These are phyloP conservation scores for Gonapodya prolifera DNA, from an alignment of 192 early-diverging fungal species.

Conservation along the genomic window DNA sequence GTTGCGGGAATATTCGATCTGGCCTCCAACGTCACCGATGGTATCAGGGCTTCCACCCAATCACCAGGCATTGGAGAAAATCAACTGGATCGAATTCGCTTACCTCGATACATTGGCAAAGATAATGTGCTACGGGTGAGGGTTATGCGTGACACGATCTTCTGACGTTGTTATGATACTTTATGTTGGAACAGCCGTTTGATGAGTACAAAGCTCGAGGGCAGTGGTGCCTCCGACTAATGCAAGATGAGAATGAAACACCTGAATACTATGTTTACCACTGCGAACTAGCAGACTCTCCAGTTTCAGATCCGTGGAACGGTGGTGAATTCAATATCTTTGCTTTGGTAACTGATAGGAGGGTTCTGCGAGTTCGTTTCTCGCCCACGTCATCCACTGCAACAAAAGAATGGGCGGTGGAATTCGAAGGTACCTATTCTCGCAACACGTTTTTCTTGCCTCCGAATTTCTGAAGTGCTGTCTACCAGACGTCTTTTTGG, in stretches of 20 bases:
- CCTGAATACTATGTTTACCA: not conserved
- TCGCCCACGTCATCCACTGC: not conserved
- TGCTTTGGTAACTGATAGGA: not conserved
- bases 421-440: not conserved
- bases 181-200: not conserved
- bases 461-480: not conserved
- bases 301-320: not conserved
- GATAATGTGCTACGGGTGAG: constrained; percentile 68
- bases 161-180: not conserved
- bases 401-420: not conserved
- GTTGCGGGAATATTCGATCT: constrained; percentile 91
- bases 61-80: not conserved
- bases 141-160: not conserved
- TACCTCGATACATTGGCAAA: constrained; percentile 71
- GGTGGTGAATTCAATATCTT: not conserved
- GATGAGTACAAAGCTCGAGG: not conserved
- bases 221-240: not conserved
- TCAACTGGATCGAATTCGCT: constrained; percentile 65
- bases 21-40: constrained; percentile 83
- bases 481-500: not conserved
- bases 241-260: not conserved
- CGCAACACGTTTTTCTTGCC: not conserved
- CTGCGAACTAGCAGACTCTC: not conserved
- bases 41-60: constrained; percentile 14
- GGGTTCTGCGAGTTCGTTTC: not conserved